These are phyloP conservation scores for Ophiostoma novo-ulmi DNA, from an alignment of 2,329 filamentous ascomycete genomes.

Conservation along the genomic window DNA sequence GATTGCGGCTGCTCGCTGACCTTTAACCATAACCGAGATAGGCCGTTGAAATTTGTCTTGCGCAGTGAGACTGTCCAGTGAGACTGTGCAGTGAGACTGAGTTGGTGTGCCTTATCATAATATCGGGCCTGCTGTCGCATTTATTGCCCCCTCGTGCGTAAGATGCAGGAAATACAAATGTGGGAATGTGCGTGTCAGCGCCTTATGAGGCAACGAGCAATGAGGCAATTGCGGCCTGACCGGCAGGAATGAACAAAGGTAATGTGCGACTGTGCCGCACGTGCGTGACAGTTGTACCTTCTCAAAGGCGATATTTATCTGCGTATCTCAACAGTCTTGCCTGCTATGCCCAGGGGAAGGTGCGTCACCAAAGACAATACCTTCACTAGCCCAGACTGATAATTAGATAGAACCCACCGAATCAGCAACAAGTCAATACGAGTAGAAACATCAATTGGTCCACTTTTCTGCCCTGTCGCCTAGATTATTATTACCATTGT, in stretches of 20 bases:
- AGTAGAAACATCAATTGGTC: background rate
- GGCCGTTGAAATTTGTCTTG: background rate
- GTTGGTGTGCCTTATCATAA: background rate
- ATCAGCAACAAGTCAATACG: background rate
- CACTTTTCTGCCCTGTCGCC: conserved; percentile 2
- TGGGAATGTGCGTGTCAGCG: background rate
- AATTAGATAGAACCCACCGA: too few species aligned
- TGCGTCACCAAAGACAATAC: background rate
- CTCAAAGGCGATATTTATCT: too few species aligned
- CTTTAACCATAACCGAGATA: background rate
- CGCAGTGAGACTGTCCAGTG: background rate
- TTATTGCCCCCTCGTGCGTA: conserved; percentile 3
- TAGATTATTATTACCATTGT: background rate
- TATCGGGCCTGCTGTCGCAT: background rate
- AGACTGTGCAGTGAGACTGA: background rate
- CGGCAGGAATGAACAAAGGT: background rate
- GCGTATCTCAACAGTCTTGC: background rate
- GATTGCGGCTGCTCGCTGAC: background rate
- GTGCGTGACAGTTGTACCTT: background rate
- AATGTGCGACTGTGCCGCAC: background rate
- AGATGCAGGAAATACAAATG: background rate
- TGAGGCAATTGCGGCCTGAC: conserved; percentile 1
- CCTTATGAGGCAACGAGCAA: background rate
- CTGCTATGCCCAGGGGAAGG: background rate
- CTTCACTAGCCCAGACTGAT: background rate